Evolutionary conservation across 2,329 filamentous ascomycete species (phyloP).

Genomic region (Aspergillus ustus): DNA sequence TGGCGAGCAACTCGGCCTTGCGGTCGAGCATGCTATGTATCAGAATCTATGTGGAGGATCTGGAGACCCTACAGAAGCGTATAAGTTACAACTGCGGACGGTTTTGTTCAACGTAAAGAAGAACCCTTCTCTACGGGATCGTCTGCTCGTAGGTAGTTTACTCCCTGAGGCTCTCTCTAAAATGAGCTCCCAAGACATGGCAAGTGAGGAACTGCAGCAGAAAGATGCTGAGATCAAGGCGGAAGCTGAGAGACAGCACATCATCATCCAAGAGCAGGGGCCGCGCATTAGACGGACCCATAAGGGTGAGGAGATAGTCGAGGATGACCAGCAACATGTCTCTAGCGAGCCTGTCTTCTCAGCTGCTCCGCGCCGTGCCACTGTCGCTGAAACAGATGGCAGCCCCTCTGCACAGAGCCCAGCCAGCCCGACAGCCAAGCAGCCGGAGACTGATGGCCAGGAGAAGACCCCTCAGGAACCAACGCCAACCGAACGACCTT

Average conservation of each 20-base stretch:
- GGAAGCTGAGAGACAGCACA: slow-evolving; percentile 67
- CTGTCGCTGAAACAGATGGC: slow-evolving; percentile 37
- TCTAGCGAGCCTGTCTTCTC: slow-evolving; percentile 54
- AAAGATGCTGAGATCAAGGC: slow-evolving; percentile 60
- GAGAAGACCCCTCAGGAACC: slow-evolving; percentile 33
- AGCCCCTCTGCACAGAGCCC: slow-evolving; percentile 35
- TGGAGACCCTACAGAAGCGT: slow-evolving; percentile 60
- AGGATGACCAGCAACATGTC: slow-evolving; percentile 65
- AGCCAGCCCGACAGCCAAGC: slow-evolving; percentile 31
- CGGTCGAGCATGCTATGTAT: slow-evolving; percentile 75
- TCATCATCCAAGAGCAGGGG: slow-evolving; percentile 75
- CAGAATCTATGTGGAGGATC: slow-evolving; percentile 55
- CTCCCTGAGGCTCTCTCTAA: slow-evolving; percentile 77
- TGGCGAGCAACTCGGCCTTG: slow-evolving; percentile 72
- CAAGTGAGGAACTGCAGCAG: slow-evolving; percentile 82
- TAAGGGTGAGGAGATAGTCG: slow-evolving; percentile 91
- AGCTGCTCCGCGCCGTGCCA: slow-evolving; percentile 49
- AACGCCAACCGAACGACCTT: slow-evolving; percentile 51
- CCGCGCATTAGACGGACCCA: slow-evolving; percentile 86
- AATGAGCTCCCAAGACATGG: slow-evolving; percentile 90
- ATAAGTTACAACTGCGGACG: slow-evolving; percentile 70
- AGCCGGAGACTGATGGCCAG: slow-evolving; percentile 26
- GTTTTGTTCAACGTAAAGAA: slow-evolving; percentile 87
- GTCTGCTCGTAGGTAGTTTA: slow-evolving; percentile 73
- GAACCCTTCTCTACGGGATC: slow-evolving; percentile 77